phyloP scores from a whole-genome alignment of 129 eudicot genomes.

The Glebionis coronaria region DNA sequence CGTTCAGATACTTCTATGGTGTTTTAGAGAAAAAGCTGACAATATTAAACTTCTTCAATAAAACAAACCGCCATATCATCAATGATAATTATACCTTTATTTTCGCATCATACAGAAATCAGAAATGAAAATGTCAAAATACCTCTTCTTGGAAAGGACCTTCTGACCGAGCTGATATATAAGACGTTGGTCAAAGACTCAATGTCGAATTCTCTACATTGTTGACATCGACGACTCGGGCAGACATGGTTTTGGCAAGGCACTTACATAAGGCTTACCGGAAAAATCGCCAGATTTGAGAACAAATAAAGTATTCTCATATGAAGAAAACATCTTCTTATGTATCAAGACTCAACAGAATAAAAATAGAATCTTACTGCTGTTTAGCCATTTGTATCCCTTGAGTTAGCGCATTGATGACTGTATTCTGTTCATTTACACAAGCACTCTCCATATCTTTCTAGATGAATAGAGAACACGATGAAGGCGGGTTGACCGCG shows the following conservation, averaged over 20 bases:
- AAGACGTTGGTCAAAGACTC: slow-evolving; percentile 12
- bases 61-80: too few relatives aligned
- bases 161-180: neutral
- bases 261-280: slow-evolving; percentile 20
- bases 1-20: too few relatives aligned
- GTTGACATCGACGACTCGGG: slow-evolving; percentile 45
- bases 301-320: slow-evolving; percentile 51
- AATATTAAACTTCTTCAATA: too few relatives aligned
- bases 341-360: slow-evolving; percentile 44
- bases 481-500: slow-evolving; percentile 8
- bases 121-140: neutral
- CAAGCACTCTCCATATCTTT: slow-evolving; percentile 39
- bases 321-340: slow-evolving; percentile 59
- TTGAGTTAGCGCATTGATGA: slow-evolving; percentile 55
- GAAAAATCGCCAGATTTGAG: slow-evolving; percentile 48
- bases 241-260: neutral
- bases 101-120: neutral
- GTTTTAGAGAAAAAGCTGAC: too few relatives aligned
- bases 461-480: neutral
- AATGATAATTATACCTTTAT: slow-evolving; percentile 26
- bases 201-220: slow-evolving; percentile 26
- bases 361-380: slow-evolving; percentile 48
- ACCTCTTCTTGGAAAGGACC: slow-evolving; percentile 57
- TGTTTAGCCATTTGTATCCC: slow-evolving; percentile 67
- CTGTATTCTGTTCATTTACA: slow-evolving; percentile 28